Base-by-base conservation (phyloP, 768 basidiomycete species). In the Tricholoma furcatifolium region DNA sequence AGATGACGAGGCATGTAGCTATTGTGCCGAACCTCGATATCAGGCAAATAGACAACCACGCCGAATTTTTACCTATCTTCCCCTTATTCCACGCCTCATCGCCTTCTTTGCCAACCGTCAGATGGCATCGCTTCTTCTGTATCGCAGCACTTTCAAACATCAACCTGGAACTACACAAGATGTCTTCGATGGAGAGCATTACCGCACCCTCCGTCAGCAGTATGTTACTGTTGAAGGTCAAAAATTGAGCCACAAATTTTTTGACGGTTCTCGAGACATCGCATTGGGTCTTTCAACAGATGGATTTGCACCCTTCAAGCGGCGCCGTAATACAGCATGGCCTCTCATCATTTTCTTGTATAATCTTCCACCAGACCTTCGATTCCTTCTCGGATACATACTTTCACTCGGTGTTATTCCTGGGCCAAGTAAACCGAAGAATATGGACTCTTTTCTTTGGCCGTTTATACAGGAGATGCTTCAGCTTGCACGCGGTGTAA, bases 341-440 rank as follows among this genome's bases (percentile, higher is more conserved):
- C 77, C 75, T 0, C 53, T 80, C 3, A 47, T 80, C 12, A n/a
- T 71, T 0, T 64, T 70, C 49, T 74, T 72, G 32, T 65, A 60
- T 41, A 68, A 68, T 34, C 58, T 66, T 21, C 57, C 55, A 4
- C 67, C 63, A 11, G 65, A 70, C 10, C 53, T 70, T 7, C 65
- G 66, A 1, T 69, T 66, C 24, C 70, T 69, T 21, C 47, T 68
- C 12, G 40, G 62, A 1, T 55, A 74, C 35, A 59, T 76, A 7
- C 47, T 78, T 1, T 65, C 60, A 21, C 17, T 75, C 5, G 70
- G 72, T 2, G 54, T 75, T 39, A 74, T 79, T 40, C 75, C 74
- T 3, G 70, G 77, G 0, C 77, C 74, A 0, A 63, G 67, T 9
- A 67, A 70, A 40, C 71, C 75, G 0, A 58, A 66, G 8, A 68